Evolutionary conservation across 352 stramenopile genomes (phyloP).

Genomic region (Plasmopara viticola): DNA sequence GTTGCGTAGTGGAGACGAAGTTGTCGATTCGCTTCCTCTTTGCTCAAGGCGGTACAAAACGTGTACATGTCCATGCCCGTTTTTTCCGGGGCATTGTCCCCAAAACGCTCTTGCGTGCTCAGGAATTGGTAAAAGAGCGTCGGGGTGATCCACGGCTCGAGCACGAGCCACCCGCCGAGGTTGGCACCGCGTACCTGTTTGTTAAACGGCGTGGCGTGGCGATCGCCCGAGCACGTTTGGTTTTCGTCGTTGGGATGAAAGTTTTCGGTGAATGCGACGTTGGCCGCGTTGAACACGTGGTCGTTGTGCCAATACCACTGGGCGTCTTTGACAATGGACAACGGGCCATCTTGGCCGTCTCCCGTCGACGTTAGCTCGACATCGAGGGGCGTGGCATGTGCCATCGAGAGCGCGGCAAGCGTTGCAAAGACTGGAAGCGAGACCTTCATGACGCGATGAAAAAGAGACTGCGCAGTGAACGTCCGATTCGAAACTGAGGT

Average conservation of each 20-base stretch:
- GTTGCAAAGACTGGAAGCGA: constrained; percentile 17
- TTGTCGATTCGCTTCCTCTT: constrained; percentile 91
- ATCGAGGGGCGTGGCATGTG: constrained; percentile 1
- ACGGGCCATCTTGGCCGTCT: neutral
- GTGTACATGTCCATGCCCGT: constrained; percentile 90
- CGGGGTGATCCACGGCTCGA: constrained; percentile 95
- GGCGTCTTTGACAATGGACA: constrained; percentile 29
- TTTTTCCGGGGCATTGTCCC: constrained; percentile 69
- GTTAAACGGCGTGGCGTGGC: constrained; percentile 70
- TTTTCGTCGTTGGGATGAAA: constrained; percentile 57
- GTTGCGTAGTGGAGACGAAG: constrained; percentile 89
- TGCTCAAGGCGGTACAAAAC: constrained; percentile 84
- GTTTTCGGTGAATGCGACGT: constrained; percentile 36
- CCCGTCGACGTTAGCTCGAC: constrained; percentile 9
- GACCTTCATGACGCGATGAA: constrained; percentile 15
- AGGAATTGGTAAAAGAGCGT: constrained; percentile 96
- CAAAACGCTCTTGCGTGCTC: constrained; percentile 60
- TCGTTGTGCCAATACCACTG: constrained; percentile 73
- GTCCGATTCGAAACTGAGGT: constrained; percentile 21
- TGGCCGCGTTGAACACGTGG: constrained; percentile 28
- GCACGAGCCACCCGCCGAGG: constrained; percentile 92
- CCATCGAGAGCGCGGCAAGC: constrained; percentile 12
- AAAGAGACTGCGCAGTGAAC: constrained; percentile 2
- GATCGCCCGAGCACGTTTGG: constrained; percentile 61
- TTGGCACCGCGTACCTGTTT: constrained; percentile 87